Base-by-base conservation (phyloP, 2,329 filamentous ascomycete species). In the Coniella lustricola region DNA sequence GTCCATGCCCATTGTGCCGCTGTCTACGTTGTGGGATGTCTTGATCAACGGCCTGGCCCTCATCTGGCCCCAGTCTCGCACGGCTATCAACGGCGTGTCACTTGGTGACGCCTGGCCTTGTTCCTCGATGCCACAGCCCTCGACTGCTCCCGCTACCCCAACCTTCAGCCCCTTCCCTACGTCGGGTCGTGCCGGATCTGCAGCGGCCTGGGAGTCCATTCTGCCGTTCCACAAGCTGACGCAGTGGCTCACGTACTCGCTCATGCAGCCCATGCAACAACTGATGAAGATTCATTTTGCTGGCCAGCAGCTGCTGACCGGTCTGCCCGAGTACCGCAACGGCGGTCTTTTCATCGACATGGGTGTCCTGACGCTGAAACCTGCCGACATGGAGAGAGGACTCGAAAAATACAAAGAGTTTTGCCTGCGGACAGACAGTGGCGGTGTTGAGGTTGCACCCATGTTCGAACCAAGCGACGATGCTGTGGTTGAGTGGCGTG, bases 61-160 rank as follows among this genome's bases (percentile, higher is more conserved):
- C 1, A 94, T 97, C 63, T 98, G 93, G 93, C 91, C 93, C 0
- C 69, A 81, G 1, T 88, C 87, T 0, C 82, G 91, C 54, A 95
- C 91, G 0, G 81, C 85, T 54, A 85, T 98, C 57, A 88, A 95
- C 61, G 90, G 90, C 2, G 76, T 87, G 22, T 82, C 90, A 0
- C 80, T 98, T 14, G 93, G 93, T 48, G 93, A 98, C 62, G 91
- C 93, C 20, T 98, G 93, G 93, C 87, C 85, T 0, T 95, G 90
- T 67, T 82, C 79, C 10, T 80, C 83, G 29, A 88, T 97, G 80
- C 89, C 90, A 1, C 72, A 75, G 39, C 64, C 65, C 4, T 46
- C 59, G 0, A 56, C 62, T 8, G 78, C 83, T 3, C 59, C 58
- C 3, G 55, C 58, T n/a, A 78, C 74, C 17, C 81, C 85, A 9